phyloP scores from a whole-genome alignment of 345 rosid genomes.

The Draba incana region DNA sequence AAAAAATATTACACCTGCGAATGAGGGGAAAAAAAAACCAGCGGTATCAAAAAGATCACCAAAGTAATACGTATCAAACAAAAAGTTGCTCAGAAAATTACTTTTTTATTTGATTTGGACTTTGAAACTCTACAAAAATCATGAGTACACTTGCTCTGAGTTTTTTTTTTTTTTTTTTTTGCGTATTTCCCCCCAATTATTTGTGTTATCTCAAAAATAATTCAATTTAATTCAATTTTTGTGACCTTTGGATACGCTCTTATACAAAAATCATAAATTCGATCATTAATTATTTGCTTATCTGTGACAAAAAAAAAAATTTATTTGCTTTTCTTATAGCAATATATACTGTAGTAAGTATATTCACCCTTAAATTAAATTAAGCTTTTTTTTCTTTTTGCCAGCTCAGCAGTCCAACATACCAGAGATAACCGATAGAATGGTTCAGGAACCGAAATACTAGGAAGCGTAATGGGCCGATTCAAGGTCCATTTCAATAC shows the following conservation, averaged over 20 bases:
- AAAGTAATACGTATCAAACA: no score
- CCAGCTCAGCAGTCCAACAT: constrained; percentile 4
- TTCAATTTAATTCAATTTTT: constrained; percentile 30
- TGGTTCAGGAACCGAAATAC: background rate
- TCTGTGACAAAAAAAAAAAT: background rate
- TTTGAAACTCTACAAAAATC: no score
- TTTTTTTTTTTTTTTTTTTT: constrained; percentile 14
- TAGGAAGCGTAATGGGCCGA: background rate
- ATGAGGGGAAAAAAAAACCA: no score
- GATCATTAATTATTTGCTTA: constrained; percentile 13
- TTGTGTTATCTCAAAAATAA: constrained; percentile 7
- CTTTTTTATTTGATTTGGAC: no score
- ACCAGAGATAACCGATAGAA: constrained; percentile 20
- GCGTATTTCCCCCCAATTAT: background rate
- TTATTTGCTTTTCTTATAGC: no score
- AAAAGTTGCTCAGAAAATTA: no score
- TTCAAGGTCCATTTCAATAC: background rate
- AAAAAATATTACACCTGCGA: no score
- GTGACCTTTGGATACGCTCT: constrained; percentile 9
- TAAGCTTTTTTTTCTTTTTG: background rate
- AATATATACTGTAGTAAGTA: no score
- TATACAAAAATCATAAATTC: constrained; percentile 10
- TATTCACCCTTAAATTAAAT: background rate
- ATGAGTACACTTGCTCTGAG: no score
- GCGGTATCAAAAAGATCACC: no score